phyloP scores from a whole-genome alignment of 2,329 filamentous ascomycete species.

The Pseudovirgaria hyperparasitica region DNA sequence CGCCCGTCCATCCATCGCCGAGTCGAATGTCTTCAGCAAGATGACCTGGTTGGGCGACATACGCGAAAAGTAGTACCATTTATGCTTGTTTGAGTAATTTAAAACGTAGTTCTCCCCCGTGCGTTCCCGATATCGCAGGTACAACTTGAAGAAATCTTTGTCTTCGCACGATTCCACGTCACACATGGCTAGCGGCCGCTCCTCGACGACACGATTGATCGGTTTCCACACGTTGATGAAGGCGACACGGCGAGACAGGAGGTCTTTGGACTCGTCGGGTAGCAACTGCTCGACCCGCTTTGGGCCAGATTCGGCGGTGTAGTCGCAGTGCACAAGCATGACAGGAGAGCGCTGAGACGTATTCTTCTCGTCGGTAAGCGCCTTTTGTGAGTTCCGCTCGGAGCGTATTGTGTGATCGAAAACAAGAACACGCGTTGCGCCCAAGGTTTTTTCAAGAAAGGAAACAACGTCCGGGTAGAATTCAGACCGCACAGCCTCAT shows the following conservation, averaged over 20 bases:
- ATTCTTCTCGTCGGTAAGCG: constrained; percentile 20
- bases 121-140: constrained; percentile 25
- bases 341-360: constrained; percentile 31
- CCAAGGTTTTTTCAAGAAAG: constrained; percentile 31
- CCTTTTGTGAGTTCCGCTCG: constrained; percentile 17
- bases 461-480: constrained; percentile 37
- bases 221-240: constrained; percentile 43
- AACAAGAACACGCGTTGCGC: constrained; percentile 32
- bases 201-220: constrained; percentile 25
- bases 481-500: constrained; percentile 25
- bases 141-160: constrained; percentile 29
- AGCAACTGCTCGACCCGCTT: constrained; percentile 32
- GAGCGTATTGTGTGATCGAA: constrained; percentile 40
- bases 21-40: constrained; percentile 28
- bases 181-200: constrained; percentile 29
- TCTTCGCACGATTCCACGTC: constrained; percentile 22
- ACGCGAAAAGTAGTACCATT: constrained; percentile 29
- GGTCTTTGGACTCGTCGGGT: constrained; percentile 27
- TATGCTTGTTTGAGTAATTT: constrained; percentile 18
- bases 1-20: constrained; percentile 16
- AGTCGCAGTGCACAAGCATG: constrained; percentile 39
- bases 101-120: constrained; percentile 30
- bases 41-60: constrained; percentile 26
- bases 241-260: constrained; percentile 32
- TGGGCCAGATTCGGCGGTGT: constrained; percentile 32